Conservation (phyloP, 805 yeast genomes). For the Candida michaelii region DNA sequence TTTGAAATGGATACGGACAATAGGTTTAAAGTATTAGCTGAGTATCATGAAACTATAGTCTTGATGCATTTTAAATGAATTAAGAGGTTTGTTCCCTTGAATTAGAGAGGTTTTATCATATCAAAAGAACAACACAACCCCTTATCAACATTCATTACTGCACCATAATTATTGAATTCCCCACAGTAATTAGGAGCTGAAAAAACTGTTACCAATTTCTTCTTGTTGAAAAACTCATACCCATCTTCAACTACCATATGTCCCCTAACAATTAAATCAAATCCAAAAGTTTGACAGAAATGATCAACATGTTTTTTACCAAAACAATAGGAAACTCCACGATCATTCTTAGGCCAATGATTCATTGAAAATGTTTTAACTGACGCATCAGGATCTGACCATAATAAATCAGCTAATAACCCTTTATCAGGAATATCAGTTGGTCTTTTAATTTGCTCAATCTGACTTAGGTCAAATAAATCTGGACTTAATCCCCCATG, state of each 20-base stretch:
- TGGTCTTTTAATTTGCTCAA: conserved; percentile 71
- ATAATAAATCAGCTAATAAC: conserved; percentile 69
- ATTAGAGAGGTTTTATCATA: conserved; percentile 68
- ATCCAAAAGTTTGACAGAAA: conserved; percentile 63
- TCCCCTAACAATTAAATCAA: conserved; percentile 78
- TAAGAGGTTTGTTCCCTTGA: no score
- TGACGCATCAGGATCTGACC: conserved; percentile 72
- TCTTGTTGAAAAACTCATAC: conserved; percentile 74
- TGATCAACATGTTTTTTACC: conserved; percentile 71
- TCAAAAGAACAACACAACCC: conserved; percentile 71
- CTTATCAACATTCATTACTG: conserved; percentile 72
- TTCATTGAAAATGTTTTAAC: conserved; percentile 33
- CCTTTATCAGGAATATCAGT: conserved; percentile 85
- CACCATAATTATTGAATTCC: conserved; percentile 78
- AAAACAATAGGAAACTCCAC: conserved; percentile 81
- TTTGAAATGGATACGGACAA: no score
- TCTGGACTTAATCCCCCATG: conserved; percentile 80
- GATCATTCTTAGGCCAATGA: conserved; percentile 79
- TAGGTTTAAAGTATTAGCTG: no score
- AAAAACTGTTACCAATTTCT: conserved; percentile 75
- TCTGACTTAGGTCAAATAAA: conserved; percentile 61
- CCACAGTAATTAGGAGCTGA: conserved; percentile 86
- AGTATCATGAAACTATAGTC: no score
- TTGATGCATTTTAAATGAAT: no score
- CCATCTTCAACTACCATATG: conserved; percentile 93